Evolutionary conservation across 2,329 filamentous ascomycete genomes (phyloP).

Genomic region (Sporothrix curviconia): DNA sequence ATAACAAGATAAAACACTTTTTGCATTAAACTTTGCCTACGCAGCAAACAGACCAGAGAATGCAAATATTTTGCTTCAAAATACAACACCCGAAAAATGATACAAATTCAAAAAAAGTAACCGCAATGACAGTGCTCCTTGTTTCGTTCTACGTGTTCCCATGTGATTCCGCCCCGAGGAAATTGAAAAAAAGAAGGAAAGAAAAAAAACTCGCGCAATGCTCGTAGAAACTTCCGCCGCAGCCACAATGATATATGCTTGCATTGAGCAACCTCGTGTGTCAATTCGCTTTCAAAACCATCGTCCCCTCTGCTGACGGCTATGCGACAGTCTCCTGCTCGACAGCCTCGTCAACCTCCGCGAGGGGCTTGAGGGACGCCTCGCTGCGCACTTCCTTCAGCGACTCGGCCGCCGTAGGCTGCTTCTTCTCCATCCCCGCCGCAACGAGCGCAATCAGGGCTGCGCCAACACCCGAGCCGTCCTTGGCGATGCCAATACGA

Average conservation of each 20-base stretch:
- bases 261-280: too few species aligned
- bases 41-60: not conserved
- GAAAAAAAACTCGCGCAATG: too few species aligned
- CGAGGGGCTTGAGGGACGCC: slow-evolving; percentile 20
- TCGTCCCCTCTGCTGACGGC: not conserved
- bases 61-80: not conserved
- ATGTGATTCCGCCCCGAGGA: too few species aligned
- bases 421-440: slow-evolving; percentile 56
- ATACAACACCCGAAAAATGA: not conserved
- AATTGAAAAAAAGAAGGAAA: too few species aligned
- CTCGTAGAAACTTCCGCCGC: not conserved
- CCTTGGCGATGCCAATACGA: slow-evolving; percentile 92
- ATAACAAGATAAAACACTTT: too few species aligned
- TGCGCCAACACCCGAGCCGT: slow-evolving; percentile 91
- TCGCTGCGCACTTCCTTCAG: slow-evolving; percentile 36
- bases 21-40: not conserved
- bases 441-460: slow-evolving; percentile 91
- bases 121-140: not conserved
- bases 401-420: slow-evolving; percentile 29
- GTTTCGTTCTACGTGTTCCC: too few species aligned
- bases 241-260: not conserved
- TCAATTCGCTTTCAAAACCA: too few species aligned
- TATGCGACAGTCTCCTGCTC: slow-evolving; percentile 15
- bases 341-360: slow-evolving; percentile 23
- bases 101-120: not conserved